phyloP scores from a whole-genome alignment of 192 early-diverging fungal genomes.

The Umbelopsis sp. region DNA sequence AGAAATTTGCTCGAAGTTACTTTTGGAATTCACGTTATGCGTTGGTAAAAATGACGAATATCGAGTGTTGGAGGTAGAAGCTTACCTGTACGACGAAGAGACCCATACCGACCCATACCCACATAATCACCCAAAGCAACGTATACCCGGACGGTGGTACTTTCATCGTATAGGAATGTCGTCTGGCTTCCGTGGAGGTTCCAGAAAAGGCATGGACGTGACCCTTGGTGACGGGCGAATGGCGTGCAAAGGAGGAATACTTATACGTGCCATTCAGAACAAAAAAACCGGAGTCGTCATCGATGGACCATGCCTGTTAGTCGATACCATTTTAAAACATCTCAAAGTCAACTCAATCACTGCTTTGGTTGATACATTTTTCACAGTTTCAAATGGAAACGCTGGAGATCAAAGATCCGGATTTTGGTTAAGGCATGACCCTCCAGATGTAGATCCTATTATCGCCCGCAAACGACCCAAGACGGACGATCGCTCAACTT shows the following conservation, averaged over 20 bases:
- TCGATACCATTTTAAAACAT: conserved; percentile 20
- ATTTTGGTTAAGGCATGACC: conserved; percentile 2
- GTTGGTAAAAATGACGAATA: conserved; percentile 8
- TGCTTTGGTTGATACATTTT: conserved; percentile 5
- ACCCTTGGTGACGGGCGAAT: conserved; percentile 18
- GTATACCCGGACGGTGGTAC: conserved; percentile 22
- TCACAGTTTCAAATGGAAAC: not conserved
- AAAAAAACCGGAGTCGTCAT: not conserved
- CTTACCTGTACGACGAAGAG: conserved; percentile 23
- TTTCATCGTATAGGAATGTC: conserved; percentile 33
- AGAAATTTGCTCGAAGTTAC: not conserved
- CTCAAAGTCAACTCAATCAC: conserved; percentile 11
- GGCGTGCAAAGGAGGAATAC: conserved; percentile 27
- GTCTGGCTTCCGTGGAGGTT: conserved; percentile 29
- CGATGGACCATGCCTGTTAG: conserved; percentile 29
- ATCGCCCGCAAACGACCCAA: not conserved
- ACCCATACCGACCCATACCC: conserved; percentile 28
- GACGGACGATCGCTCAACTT: not conserved
- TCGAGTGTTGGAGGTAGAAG: conserved; percentile 34
- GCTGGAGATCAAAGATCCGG: not conserved
- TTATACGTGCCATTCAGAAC: conserved; percentile 27
- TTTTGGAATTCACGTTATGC: conserved; percentile 22
- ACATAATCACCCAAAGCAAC: conserved; percentile 27
- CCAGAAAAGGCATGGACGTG: conserved; percentile 34
- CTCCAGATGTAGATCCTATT: not conserved